Percentiles rank a stretch among this genome's conserved stretches.
Conservation (phyloP, 805 yeast species). For the Metschnikowia peoriensis region DNA sequence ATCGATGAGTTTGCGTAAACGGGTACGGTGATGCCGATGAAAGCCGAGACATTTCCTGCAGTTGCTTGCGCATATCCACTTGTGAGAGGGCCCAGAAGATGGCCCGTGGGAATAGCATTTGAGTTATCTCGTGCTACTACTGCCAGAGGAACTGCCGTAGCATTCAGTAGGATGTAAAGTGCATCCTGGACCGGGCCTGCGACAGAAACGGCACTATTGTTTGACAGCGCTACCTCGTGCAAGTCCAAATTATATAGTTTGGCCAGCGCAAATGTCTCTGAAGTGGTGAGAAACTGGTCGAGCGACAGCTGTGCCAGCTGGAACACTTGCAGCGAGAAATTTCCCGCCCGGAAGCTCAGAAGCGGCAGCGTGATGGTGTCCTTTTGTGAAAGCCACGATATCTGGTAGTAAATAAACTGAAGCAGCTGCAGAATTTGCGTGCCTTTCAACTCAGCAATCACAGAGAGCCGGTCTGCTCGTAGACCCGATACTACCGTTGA, state of each 20-base stretch:
- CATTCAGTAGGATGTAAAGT: conserved; percentile 52
- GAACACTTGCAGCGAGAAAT: conserved; percentile 47
- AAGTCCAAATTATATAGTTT: conserved; percentile 64
- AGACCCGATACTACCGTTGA: conserved; percentile 57
- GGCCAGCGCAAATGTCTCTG: conserved; percentile 62
- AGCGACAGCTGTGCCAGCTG: conserved; percentile 44
- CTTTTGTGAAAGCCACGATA: conserved; percentile 59
- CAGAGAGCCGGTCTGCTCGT: conserved; percentile 68
- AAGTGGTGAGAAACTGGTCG: conserved; percentile 62
- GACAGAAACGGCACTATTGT: conserved; percentile 27
- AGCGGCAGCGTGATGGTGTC: conserved; percentile 61
- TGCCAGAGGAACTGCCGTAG: conserved; percentile 43
- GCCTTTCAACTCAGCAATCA: conserved; percentile 78
- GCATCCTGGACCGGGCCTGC: conserved; percentile 30
- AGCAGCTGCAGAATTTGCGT: conserved; percentile 73
- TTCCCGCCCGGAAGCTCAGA: conserved; percentile 68
- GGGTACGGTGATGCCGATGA: conserved; percentile 77
- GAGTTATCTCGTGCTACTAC: conserved; percentile 23
- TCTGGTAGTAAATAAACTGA: conserved; percentile 63
- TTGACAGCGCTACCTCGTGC: conserved; percentile 40
- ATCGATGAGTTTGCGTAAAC: conserved; percentile 73
- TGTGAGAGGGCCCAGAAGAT: conserved; percentile 62
- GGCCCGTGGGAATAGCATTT: conserved; percentile 20
- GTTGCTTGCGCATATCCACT: conserved; percentile 28
- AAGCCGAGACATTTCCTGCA: conserved; percentile 33